Evolutionary conservation across 108 stramenopile genomes (phyloP).

Genomic region (Cyclotella sp.): DNA sequence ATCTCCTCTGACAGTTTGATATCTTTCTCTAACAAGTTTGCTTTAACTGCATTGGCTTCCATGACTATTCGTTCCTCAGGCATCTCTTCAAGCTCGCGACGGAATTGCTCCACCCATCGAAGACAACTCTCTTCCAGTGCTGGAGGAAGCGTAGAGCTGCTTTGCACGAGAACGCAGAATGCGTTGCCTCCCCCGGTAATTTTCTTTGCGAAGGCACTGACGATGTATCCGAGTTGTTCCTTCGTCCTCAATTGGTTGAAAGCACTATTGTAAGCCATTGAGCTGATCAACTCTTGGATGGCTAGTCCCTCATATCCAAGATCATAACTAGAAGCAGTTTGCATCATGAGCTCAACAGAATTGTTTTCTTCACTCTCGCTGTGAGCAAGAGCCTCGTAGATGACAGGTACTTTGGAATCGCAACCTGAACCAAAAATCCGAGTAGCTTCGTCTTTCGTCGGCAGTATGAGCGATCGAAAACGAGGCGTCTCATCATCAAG

Average conservation of each 20-base stretch:
- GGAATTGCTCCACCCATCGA: conserved; percentile 76
- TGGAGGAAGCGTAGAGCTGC: conserved; percentile 64
- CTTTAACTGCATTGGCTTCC: conserved; percentile 82
- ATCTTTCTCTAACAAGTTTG: conserved; percentile 76
- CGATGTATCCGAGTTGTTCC: conserved; percentile 91
- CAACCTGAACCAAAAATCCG: conserved; percentile 70
- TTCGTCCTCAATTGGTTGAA: conserved; percentile 86
- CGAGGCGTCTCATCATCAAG: conserved; percentile 66
- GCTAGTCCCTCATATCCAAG: conserved; percentile 83
- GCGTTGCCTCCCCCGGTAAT: conserved; percentile 77
- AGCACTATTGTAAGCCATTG: conserved; percentile 86
- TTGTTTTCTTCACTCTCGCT: conserved; percentile 83
- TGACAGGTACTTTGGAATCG: conserved; percentile 54
- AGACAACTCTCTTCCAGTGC: conserved; percentile 77
- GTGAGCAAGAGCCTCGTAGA: conserved; percentile 73
- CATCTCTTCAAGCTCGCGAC: conserved; percentile 82
- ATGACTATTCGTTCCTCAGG: conserved; percentile 62
- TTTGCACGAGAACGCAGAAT: conserved; percentile 75
- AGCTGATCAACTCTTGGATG: conserved; percentile 75
- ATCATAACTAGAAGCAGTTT: conserved; percentile 69
- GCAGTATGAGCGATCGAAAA: conserved; percentile 79
- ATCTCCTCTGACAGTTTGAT: conserved; percentile 84
- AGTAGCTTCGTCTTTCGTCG: conserved; percentile 73
- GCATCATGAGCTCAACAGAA: conserved; percentile 79
- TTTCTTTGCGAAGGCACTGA: conserved; percentile 76